phyloP scores from a whole-genome alignment of 768 basidiomycete genomes.

The Russula sp. region DNA sequence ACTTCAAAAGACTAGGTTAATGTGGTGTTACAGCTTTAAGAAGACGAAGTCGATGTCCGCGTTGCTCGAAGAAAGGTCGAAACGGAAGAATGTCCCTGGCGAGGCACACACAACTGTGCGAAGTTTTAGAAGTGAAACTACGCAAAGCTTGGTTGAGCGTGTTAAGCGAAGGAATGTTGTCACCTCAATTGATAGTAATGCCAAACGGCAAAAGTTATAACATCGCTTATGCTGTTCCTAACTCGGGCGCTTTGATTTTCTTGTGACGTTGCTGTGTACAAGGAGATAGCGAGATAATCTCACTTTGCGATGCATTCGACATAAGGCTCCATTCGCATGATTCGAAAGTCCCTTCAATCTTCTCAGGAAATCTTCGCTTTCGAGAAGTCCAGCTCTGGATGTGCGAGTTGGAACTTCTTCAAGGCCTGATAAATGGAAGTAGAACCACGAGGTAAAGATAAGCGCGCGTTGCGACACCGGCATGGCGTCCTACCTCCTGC shows the following conservation, averaged over 20 bases:
- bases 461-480: not conserved
- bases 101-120: slow-evolving; percentile 1
- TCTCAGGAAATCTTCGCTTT: slow-evolving; percentile 76
- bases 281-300: not conserved
- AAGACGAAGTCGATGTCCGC: slow-evolving; percentile 88
- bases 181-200: slow-evolving; percentile 22
- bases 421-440: slow-evolving; percentile 45
- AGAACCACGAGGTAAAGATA: not conserved
- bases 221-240: not conserved
- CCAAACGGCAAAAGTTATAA: slow-evolving; percentile 31
- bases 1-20: not conserved
- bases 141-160: slow-evolving; percentile 61
- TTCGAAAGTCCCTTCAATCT: not conserved
- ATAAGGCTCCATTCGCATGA: not conserved
- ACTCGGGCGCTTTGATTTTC: not conserved
- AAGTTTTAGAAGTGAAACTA: not conserved
- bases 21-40: slow-evolving; percentile 56
- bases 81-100: slow-evolving; percentile 35
- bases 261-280: not conserved
- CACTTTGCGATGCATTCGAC: not conserved
- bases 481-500: slow-evolving; percentile 53
- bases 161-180: slow-evolving; percentile 69
- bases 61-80: slow-evolving; percentile 77
- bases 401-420: slow-evolving; percentile 80
- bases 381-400: slow-evolving; percentile 93